Base-by-base conservation (phyloP, 176 grass and related monocot genomes). In the Chrysopogon serrulatus region DNA sequence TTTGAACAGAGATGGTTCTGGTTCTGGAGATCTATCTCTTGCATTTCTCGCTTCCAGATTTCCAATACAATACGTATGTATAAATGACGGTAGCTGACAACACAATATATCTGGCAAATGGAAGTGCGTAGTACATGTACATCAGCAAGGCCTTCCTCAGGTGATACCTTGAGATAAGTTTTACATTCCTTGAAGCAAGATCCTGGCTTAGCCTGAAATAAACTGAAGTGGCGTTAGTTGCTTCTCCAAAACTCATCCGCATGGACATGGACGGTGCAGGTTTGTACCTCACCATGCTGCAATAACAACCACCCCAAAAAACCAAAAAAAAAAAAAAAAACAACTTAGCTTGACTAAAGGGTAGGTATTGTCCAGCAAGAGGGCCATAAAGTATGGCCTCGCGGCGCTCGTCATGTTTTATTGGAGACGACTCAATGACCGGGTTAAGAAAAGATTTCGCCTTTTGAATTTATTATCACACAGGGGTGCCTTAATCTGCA, bases 101-200 rank as follows among this genome's bases (percentile, higher is more conserved):
- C 43, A 16, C 15, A 45, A 45, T 13, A 45, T 44, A 15, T 44
- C 6, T 53, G 49, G 18, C 49, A 53, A 53, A 53, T 53, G 49
- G 49, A 53, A 53, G 19, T 23, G 5, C 17, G 49, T n/a, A n/a
- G n/a, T n/a, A n/a, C n/a, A n/a, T n/a, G n/a, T 9, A 23, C 48
- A 21, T 51, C 48, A 21, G 48, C 6, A 21, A 19, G 49, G 2
- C 49, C 19, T 54, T 54, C 49, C 49, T 54, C 19, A 23, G 49
- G 49, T 54, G 18, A 51, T 51, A 51, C 48, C 48, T 51, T 21
- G 48, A 51, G 18, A 51, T 51, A 51, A 51, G 17, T 19, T 8
- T 67, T 37, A 69, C 37, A n/a, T 78, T 77, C 32, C 41, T 26
- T 83, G 86, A 87, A 69, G 79, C 79, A 70, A 47, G 23, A 19